phyloP scores from a whole-genome alignment of 257 asterid species.

The Avicennia marina region DNA sequence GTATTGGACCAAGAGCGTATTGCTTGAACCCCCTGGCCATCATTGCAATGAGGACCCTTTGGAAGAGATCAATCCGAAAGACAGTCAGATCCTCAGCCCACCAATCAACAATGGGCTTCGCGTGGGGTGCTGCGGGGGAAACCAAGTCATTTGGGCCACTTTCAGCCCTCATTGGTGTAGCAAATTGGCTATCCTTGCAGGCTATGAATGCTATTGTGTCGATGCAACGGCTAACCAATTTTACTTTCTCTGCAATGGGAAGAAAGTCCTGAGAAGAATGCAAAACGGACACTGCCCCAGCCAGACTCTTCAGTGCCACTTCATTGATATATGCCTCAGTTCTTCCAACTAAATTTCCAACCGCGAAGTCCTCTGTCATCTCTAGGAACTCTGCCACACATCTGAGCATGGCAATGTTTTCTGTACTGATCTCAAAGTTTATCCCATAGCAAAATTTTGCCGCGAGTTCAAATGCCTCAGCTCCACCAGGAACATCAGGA shows the following conservation, averaged over 20 bases:
- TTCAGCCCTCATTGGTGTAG: constrained; percentile 23
- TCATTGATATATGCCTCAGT: constrained; percentile 65
- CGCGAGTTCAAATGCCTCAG: constrained; percentile 77
- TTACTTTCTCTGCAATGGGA: constrained; percentile 67
- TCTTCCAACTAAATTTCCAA: constrained; percentile 57
- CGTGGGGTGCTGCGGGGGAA: constrained; percentile 24
- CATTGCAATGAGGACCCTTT: too few relatives aligned
- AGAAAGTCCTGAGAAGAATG: constrained; percentile 59
- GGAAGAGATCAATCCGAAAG: too few relatives aligned
- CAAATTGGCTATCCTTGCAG: constrained; percentile 62
- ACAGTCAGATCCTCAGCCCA: too few relatives aligned
- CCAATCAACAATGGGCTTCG: constrained; percentile 63
- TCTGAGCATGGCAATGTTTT: constrained; percentile 69
- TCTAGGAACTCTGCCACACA: constrained; percentile 71
- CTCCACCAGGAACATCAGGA: constrained; percentile 77
- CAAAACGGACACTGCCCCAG: constrained; percentile 65
- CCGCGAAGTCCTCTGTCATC: constrained; percentile 79
- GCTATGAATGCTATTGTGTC: constrained; percentile 64
- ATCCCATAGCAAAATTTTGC: constrained; percentile 89
- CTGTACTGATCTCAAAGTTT: constrained; percentile 63
- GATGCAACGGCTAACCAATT: constrained; percentile 65
- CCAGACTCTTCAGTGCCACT: constrained; percentile 65
- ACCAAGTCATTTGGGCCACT: constrained; percentile 25
- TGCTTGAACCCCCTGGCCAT: too few relatives aligned
- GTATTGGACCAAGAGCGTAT: too few relatives aligned